Evolutionary conservation across 78 protist genomes (phyloP).

Genomic region (Creolimax fragrantissima): DNA sequence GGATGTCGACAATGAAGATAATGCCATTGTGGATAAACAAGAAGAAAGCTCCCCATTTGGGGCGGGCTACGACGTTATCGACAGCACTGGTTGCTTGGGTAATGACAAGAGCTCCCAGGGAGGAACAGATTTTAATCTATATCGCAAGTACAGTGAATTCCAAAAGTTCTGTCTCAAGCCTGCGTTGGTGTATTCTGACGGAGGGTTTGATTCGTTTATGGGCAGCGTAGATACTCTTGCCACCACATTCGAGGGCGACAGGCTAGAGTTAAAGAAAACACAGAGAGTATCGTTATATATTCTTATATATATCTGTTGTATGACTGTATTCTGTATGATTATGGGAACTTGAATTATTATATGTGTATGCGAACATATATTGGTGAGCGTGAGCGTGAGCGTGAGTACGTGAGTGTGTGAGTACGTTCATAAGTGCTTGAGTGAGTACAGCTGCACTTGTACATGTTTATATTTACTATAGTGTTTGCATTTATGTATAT

Average conservation of each 20-base stretch:
- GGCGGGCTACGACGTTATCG: no score
- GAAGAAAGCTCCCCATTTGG: no score
- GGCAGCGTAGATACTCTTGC: neutral
- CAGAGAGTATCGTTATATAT: neutral
- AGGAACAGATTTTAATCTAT: neutral
- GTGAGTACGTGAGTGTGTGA: neutral
- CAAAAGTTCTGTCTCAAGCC: neutral
- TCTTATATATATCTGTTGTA: neutral
- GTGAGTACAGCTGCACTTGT: neutral
- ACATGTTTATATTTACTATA: neutral
- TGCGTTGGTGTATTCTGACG: neutral
- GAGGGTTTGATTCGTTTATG: neutral
- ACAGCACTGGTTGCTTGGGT: neutral
- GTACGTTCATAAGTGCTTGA: neutral
- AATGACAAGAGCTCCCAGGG: neutral
- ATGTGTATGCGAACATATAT: neutral
- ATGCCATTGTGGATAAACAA: no score
- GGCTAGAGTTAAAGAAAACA: neutral
- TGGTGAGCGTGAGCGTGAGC: neutral
- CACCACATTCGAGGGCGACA: neutral
- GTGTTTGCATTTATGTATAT: neutral
- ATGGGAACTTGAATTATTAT: neutral
- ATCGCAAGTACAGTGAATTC: neutral
- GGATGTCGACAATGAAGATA: no score
- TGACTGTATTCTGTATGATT: neutral